Conservation (phyloP, 257 asterid species). For the Solanum gandarillasii region DNA sequence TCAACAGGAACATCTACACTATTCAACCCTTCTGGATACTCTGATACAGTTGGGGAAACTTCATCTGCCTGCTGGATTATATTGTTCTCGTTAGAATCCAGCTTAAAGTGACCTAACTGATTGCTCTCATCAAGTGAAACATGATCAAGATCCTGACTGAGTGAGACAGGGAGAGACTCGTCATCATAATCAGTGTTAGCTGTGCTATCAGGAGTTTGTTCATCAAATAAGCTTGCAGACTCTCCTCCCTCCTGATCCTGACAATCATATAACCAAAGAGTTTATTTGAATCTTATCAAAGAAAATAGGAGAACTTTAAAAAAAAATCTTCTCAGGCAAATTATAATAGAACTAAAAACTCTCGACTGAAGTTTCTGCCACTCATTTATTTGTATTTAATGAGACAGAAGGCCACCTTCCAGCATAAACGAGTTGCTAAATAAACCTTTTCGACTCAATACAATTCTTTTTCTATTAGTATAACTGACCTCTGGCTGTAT, state of each 20-base stretch:
- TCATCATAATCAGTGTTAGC: constrained; percentile 24
- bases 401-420: background rate
- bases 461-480: background rate
- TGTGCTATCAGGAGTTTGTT: constrained; percentile 3
- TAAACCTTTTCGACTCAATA: background rate
- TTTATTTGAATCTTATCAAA: background rate
- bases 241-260: constrained; percentile 29
- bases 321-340: background rate
- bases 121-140: constrained; percentile 23
- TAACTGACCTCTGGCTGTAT: constrained; percentile 39
- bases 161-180: constrained; percentile 24
- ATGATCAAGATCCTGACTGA: constrained; percentile 27
- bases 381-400: background rate
- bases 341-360: background rate
- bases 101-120: constrained; percentile 30
- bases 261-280: constrained; percentile 2
- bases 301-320: background rate
- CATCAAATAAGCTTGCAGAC: constrained; percentile 19
- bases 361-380: background rate
- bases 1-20: constrained; percentile 27
- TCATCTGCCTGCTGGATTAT: constrained; percentile 26
- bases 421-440: background rate
- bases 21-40: constrained; percentile 31
- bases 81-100: constrained; percentile 26
- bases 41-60: constrained; percentile 28